Percentiles rank a stretch among this genome's conserved stretches.
These are phyloP conservation scores for Alternaria gaisen DNA, from an alignment of 2,329 filamentous ascomycete genomes.

Conservation along the genomic window DNA sequence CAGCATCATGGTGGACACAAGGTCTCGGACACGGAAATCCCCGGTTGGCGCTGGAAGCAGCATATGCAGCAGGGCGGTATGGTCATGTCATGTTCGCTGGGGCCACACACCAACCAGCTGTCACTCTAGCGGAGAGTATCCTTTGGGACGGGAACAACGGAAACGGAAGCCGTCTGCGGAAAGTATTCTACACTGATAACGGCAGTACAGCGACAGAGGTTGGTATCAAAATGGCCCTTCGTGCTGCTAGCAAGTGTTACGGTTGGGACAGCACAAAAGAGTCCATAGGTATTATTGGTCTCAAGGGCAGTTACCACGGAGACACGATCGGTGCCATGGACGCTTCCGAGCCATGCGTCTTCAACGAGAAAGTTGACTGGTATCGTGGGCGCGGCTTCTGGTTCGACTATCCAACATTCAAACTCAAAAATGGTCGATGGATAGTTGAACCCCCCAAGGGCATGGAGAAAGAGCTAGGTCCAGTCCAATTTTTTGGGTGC, in stretches of 20 bases:
- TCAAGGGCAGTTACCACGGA: constrained; percentile 85
- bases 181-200: constrained; percentile 86
- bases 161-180: constrained; percentile 70
- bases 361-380: constrained; percentile 87
- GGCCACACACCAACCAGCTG: constrained; percentile 79
- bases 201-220: constrained; percentile 86
- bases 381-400: constrained; percentile 80
- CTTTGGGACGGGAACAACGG: constrained; percentile 61
- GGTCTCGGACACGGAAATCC: constrained; percentile 81
- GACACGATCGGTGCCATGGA: constrained; percentile 93
- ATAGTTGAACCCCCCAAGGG: constrained; percentile 64
- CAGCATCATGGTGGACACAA: constrained; percentile 92
- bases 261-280: constrained; percentile 67
- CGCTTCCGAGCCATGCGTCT: constrained; percentile 77
- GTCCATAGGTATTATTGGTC: constrained; percentile 72
- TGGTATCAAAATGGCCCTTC: constrained; percentile 83
- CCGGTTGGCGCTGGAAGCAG: constrained; percentile 74
- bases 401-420: constrained; percentile 80
- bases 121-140: constrained; percentile 72
- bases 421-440: constrained; percentile 74
- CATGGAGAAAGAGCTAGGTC: constrained; percentile 59
- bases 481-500: constrained; percentile 45
- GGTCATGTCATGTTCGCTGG: constrained; percentile 90
- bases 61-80: constrained; percentile 83
- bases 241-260: constrained; percentile 73